phyloP scores from a whole-genome alignment of 768 basidiomycete species.

The Russula sp. region DNA sequence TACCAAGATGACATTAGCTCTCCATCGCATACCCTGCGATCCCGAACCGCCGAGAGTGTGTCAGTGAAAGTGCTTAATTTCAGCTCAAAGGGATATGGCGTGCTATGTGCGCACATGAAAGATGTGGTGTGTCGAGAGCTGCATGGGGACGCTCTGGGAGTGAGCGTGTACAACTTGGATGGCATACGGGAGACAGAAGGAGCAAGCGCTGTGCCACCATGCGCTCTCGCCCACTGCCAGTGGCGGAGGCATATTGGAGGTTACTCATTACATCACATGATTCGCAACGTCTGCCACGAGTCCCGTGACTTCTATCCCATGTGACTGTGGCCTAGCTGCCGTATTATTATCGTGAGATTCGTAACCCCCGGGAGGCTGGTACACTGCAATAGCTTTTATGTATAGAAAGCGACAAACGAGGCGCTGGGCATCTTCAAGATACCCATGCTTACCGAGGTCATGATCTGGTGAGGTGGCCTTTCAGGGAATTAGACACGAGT shows the following conservation, averaged over 20 bases:
- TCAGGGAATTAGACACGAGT: slow-evolving; percentile 15
- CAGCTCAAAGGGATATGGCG: slow-evolving; percentile 82
- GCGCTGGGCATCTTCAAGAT: slow-evolving; percentile 86
- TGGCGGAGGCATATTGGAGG: too few relatives aligned
- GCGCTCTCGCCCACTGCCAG: slow-evolving; percentile 29
- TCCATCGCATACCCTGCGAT: slow-evolving; percentile 86
- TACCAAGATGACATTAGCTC: slow-evolving; percentile 50
- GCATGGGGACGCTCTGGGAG: not conserved
- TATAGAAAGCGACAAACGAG: slow-evolving; percentile 94
- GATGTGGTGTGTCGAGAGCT: slow-evolving; percentile 70
- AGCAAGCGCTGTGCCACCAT: slow-evolving; percentile 70
- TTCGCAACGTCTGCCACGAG: too few relatives aligned
- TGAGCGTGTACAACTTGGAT: slow-evolving; percentile 12
- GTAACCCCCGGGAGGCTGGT: not conserved
- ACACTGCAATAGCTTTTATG: slow-evolving; percentile 52
- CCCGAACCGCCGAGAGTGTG: slow-evolving; percentile 66
- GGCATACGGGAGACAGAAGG: slow-evolving; percentile 72
- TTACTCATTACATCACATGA: too few relatives aligned
- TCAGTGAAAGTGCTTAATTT: slow-evolving; percentile 57
- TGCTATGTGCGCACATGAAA: slow-evolving; percentile 88
- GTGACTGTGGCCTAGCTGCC: too few relatives aligned
- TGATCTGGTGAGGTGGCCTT: slow-evolving; percentile 95
- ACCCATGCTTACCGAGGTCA: slow-evolving; percentile 98
- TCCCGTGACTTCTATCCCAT: too few relatives aligned
- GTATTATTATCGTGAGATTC: too few relatives aligned